Evolutionary conservation across 2,329 filamentous ascomycete genomes (phyloP).

Genomic region (Pezicula radicicola): DNA sequence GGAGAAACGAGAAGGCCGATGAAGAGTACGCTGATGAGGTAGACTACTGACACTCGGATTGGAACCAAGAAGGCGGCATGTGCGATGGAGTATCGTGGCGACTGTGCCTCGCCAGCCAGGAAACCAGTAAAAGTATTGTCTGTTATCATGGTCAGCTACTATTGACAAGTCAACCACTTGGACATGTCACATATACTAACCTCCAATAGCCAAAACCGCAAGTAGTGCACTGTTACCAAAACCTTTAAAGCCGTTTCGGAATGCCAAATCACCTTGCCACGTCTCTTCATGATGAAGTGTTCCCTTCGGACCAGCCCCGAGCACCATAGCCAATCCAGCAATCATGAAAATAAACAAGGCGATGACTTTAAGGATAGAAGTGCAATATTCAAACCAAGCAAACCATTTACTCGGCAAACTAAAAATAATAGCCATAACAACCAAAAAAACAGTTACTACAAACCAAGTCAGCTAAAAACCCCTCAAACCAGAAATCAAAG

Average conservation of each 20-base stretch:
- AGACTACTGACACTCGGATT: constrained; percentile 7
- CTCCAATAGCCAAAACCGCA: constrained; percentile 14
- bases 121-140: constrained; percentile 25
- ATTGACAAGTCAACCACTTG: background rate
- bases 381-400: constrained; percentile 34
- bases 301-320: constrained; percentile 35
- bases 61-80: constrained; percentile 11
- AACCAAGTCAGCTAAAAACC: no score
- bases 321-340: constrained; percentile 32
- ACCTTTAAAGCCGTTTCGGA: constrained; percentile 33
- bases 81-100: constrained; percentile 10
- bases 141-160: background rate
- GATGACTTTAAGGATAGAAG: constrained; percentile 34
- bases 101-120: constrained; percentile 19
- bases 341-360: constrained; percentile 34
- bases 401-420: constrained; percentile 21
- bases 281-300: constrained; percentile 28
- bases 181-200: background rate
- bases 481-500: background rate
- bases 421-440: constrained; percentile 14
- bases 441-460: constrained; percentile 13
- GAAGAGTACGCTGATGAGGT: constrained; percentile 8
- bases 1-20: constrained; percentile 17
- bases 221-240: constrained; percentile 24
- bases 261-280: constrained; percentile 29